Evolutionary conservation across 306 rosid species (phyloP), one percentile per base, ranked within the genome.

Genomic region (Carpinus fangiana): DNA sequence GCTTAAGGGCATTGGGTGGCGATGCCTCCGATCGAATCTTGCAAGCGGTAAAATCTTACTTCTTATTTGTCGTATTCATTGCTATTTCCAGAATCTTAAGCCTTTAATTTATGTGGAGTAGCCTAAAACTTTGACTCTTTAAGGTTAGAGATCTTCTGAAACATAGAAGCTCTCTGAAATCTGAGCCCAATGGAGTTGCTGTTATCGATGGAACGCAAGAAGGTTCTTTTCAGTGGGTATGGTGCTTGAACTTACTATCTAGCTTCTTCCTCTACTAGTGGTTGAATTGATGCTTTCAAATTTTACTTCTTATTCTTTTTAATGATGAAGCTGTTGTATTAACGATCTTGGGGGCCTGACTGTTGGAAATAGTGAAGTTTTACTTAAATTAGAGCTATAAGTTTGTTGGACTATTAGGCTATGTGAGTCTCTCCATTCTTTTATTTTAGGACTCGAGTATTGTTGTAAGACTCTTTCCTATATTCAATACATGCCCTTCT

Each of bases 151-250:
- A 96, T 82, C 88, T 96, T 79, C 87, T 95, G 72, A 86, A 81
- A 82, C 79, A 88, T 0, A 89, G 77, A 72, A 90, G 94, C 87
- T 31, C 76, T 68, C 85, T 96, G 74, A 93, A 54, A 83, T 84
- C 85, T 34, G 86, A 83, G 41, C 3, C 86, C 28, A 83, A 86
- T 77, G 90, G 90, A 4, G 99, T 96, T 51, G 76, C 94, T 2
- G 99, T 96, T 45, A 82, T 96, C 61, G 99, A 96, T 88, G 99
- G 99, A 83, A 89, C 88, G 78, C 94, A 96, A 85, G 99, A 96
- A 86, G 99, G 99, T 66, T 93, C 98, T 73, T 96, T 23, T 72
- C 93, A 93, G 86, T 96, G 99, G 99, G 99, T 95, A 89, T 73
- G 97, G 12, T 68, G 78, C 72, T 41, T 60, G 34, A 76, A 76